Conservation (phyloP, 495 filamentous ascomycete genomes). For the Tuber aestivum region DNA sequence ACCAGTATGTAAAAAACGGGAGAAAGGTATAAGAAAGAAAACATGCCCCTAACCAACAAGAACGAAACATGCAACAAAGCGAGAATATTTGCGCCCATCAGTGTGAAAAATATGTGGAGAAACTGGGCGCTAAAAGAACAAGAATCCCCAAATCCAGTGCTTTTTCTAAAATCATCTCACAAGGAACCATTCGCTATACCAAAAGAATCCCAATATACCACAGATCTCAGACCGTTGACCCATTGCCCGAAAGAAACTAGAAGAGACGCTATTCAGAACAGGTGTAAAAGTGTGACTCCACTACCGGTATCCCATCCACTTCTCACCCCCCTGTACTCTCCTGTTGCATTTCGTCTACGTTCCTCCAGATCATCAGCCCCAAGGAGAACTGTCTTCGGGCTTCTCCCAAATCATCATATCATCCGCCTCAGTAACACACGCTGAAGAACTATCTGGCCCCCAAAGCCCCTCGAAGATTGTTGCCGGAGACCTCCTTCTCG, state of each 20-base stretch:
- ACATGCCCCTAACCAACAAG: conserved; percentile 24
- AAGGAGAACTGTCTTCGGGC: background rate
- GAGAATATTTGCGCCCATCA: conserved; percentile 17
- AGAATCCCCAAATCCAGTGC: conserved; percentile 10
- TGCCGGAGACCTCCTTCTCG: conserved; percentile 71
- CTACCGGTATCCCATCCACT: conserved; percentile 31
- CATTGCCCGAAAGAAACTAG: conserved; percentile 19
- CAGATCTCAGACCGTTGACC: conserved; percentile 12
- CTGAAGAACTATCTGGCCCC: conserved; percentile 58
- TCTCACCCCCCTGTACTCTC: conserved; percentile 17
- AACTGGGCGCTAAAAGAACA: conserved; percentile 19
- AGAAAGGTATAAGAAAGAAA: conserved; percentile 19
- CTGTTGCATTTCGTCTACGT: conserved; percentile 16
- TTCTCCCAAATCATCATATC: conserved; percentile 23
- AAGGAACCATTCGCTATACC: conserved; percentile 16
- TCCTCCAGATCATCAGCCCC: background rate
- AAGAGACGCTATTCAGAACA: conserved; percentile 27
- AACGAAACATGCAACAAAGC: conserved; percentile 14
- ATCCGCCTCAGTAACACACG: conserved; percentile 17
- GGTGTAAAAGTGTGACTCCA: conserved; percentile 28
- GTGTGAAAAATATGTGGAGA: conserved; percentile 21
- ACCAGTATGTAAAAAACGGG: conserved; percentile 8
- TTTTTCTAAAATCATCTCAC: conserved; percentile 12
- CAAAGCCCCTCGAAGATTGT: conserved; percentile 93
- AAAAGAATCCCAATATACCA: conserved; percentile 16